A percentile compares a stretch with the other conserved stretches of the same genome.
These are phyloP conservation scores for Fragaria vesca DNA, from an alignment of 306 rosid genomes.

Conservation along the genomic window DNA sequence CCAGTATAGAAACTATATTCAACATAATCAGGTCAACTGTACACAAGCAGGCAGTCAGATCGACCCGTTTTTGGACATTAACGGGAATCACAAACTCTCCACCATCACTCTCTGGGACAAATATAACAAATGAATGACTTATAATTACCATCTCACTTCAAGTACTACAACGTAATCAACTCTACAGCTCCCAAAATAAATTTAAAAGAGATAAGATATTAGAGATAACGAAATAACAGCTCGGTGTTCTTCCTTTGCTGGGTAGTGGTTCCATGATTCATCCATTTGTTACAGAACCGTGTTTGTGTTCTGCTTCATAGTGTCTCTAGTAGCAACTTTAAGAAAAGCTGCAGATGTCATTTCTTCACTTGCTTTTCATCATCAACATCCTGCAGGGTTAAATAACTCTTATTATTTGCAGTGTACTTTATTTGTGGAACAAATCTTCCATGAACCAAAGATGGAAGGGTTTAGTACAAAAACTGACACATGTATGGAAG, in stretches of 20 bases:
- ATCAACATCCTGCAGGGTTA: conserved; percentile 74
- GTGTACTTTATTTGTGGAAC: background rate
- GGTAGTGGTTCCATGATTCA: background rate
- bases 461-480: background rate
- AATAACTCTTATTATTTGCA: background rate
- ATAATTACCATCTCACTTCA: conserved; percentile 24
- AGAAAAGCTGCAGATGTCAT: conserved; percentile 34
- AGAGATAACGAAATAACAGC: conserved; percentile 21
- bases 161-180: conserved; percentile 23
- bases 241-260: background rate
- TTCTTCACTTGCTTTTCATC: conserved; percentile 62
- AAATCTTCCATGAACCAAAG: conserved; percentile 1
- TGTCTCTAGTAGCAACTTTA: conserved; percentile 10
- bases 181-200: conserved; percentile 29
- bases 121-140: conserved; percentile 35
- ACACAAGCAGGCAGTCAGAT: conserved; percentile 40
- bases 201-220: conserved; percentile 1
- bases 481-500: background rate
- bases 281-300: conserved; percentile 22
- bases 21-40: conserved; percentile 44
- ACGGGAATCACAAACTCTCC: conserved; percentile 11
- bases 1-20: conserved; percentile 21
- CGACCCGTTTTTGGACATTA: conserved; percentile 11
- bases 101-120: conserved; percentile 27
- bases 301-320: conserved; percentile 21